Percentiles rank a stretch among this genome's conserved stretches.
Evolutionary conservation across 139 green algal species (phyloP).

Genomic region (Chlorella sp.): DNA sequence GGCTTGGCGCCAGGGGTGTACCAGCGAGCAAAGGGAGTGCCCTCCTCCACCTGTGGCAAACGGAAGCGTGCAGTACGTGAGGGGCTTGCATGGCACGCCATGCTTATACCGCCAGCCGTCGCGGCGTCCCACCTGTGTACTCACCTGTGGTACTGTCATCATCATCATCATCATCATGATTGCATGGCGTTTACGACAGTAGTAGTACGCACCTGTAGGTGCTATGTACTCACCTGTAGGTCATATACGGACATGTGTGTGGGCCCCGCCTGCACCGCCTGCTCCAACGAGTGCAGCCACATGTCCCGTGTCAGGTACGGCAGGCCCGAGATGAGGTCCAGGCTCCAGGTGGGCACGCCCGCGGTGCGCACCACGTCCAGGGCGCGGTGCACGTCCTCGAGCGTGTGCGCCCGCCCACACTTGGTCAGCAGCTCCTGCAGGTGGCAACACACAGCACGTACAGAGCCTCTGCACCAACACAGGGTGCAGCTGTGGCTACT

Average conservation of each 20-base stretch:
- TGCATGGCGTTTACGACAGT: too few species aligned
- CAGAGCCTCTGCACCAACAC: background rate
- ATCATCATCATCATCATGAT: too few species aligned
- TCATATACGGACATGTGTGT: constrained; percentile 93
- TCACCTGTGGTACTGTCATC: background rate
- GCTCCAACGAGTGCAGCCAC: constrained; percentile 64
- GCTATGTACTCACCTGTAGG: constrained; percentile 86
- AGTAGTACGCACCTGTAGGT: too few species aligned
- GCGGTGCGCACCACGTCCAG: constrained; percentile 56
- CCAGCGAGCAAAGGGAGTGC: constrained; percentile 83
- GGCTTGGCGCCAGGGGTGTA: constrained; percentile 50
- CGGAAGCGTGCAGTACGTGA: background rate
- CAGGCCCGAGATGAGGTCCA: constrained; percentile 85
- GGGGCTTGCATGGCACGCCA: too few species aligned
- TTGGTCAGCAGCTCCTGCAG: constrained; percentile 55
- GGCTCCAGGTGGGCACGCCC: constrained; percentile 69
- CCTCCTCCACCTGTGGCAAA: constrained; percentile 74
- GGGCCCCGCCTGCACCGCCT: constrained; percentile 55
- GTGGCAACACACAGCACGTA: background rate
- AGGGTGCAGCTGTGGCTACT: too few species aligned
- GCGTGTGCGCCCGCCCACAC: constrained; percentile 66
- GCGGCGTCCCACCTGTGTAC: background rate
- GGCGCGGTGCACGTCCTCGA: constrained; percentile 59
- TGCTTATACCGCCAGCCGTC: background rate
- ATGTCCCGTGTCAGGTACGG: constrained; percentile 51